Evolutionary conservation across 768 basidiomycete species (phyloP).

Genomic region (Hebeloma cylindrosporum): DNA sequence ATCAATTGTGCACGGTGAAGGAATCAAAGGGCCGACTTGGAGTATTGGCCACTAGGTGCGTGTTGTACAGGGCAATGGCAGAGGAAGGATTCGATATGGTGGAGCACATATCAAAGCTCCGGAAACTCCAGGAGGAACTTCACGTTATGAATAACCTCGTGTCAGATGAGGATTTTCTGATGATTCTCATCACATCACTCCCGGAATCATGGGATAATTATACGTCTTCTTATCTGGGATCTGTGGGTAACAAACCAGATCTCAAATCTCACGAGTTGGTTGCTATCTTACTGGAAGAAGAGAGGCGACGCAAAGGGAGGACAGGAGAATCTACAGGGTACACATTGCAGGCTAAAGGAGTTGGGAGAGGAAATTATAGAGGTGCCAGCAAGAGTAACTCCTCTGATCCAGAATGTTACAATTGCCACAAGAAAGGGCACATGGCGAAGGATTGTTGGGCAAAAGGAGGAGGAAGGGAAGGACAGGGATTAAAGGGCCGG

Average conservation of each 20-base stretch:
- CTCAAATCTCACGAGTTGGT: conserved; percentile 22
- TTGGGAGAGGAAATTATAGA: background rate
- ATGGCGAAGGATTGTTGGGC: conserved; percentile 18
- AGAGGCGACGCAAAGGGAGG: conserved; percentile 10
- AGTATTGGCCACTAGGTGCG: conserved; percentile 20
- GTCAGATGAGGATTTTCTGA: conserved; percentile 29
- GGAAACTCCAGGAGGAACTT: conserved; percentile 25
- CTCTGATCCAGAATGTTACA: conserved; percentile 23
- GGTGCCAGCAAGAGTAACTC: conserved; percentile 1
- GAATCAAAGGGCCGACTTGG: conserved; percentile 25
- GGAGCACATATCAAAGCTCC: conserved; percentile 24
- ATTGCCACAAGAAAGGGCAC: conserved; percentile 34
- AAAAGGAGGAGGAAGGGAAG: conserved; percentile 35
- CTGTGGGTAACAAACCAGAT: conserved; percentile 16
- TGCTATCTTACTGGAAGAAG: conserved; percentile 24
- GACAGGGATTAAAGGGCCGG: conserved; percentile 27
- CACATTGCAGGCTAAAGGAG: conserved; percentile 2
- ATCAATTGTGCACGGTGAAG: conserved; percentile 26
- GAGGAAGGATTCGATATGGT: conserved; percentile 28
- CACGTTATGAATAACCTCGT: conserved; percentile 24
- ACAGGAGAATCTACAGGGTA: background rate
- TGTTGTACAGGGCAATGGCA: conserved; percentile 22
- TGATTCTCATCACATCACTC: conserved; percentile 30
- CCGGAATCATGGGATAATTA: conserved; percentile 30
- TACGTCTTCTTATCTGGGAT: conserved; percentile 23